These are phyloP conservation scores for Aspergillus hancockii DNA, from an alignment of 495 filamentous ascomycete species.

Conservation along the genomic window DNA sequence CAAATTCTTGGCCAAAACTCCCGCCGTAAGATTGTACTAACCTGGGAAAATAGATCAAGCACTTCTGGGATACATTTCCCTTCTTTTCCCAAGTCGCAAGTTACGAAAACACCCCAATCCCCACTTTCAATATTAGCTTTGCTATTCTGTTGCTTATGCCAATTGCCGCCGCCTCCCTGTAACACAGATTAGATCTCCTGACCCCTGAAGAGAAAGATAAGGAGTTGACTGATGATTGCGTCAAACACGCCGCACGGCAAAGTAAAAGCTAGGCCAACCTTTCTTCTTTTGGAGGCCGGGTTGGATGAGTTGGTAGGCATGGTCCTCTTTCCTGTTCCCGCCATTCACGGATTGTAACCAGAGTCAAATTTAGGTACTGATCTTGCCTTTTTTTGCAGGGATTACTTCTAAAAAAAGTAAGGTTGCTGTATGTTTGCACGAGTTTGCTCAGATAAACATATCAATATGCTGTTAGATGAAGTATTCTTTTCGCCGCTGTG, in stretches of 20 bases:
- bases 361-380: constrained; percentile 3
- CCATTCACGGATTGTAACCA: constrained; percentile 19
- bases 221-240: not conserved
- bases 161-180: constrained; percentile 32
- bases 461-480: not conserved
- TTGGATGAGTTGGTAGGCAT: constrained; percentile 29
- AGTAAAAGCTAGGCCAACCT: constrained; percentile 27
- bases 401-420: constrained; percentile 2
- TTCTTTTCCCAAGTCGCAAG: constrained; percentile 82
- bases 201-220: not conserved
- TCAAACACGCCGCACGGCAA: constrained; percentile 1
- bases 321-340: constrained; percentile 32
- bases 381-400: not conserved
- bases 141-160: constrained; percentile 29
- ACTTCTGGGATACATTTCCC: constrained; percentile 74
- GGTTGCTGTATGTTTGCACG: not conserved
- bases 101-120: constrained; percentile 84
- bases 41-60: constrained; percentile 72
- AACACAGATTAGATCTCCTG: constrained; percentile 15
- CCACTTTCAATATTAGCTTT: constrained; percentile 62
- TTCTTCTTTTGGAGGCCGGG: constrained; percentile 36
- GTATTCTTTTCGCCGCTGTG: not conserved
- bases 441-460: not conserved
- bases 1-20: not conserved
- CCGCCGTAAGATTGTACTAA: constrained; percentile 29